A percentile compares a stretch with the other conserved stretches of the same genome.
Evolutionary conservation across 305 asterid genomes (phyloP).

Genomic region (Fraxinus latifolia): DNA sequence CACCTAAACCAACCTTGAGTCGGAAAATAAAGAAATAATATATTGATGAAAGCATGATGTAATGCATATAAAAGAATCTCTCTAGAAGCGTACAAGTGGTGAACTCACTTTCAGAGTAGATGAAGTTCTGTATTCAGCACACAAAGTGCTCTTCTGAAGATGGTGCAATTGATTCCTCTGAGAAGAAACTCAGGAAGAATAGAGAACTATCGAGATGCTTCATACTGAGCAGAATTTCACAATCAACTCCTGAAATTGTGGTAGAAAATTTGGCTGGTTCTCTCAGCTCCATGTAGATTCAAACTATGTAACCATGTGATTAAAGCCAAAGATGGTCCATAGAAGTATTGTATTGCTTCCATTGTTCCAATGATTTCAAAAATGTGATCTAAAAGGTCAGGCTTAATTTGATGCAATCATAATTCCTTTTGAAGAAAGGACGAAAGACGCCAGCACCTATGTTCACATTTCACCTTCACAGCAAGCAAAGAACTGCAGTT

Average conservation of each 20-base stretch:
- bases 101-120: background rate
- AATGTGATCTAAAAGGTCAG: background rate
- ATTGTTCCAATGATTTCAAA: background rate
- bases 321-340: background rate
- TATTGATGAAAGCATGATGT: background rate
- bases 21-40: background rate
- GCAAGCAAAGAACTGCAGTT: background rate
- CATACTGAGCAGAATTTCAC: background rate
- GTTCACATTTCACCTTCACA: background rate
- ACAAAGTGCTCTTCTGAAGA: background rate
- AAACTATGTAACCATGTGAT: background rate
- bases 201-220: background rate
- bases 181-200: background rate
- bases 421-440: background rate
- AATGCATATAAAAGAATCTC: background rate
- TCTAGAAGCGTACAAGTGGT: background rate
- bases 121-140: background rate
- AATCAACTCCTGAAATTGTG: background rate
- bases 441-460: background rate
- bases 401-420: background rate
- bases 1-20: background rate
- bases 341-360: background rate
- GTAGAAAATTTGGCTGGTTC: background rate
- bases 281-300: background rate
- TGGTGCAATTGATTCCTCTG: background rate